phyloP scores from a whole-genome alignment of 2,329 filamentous ascomycete species.

The Arachnomyces sp. region DNA sequence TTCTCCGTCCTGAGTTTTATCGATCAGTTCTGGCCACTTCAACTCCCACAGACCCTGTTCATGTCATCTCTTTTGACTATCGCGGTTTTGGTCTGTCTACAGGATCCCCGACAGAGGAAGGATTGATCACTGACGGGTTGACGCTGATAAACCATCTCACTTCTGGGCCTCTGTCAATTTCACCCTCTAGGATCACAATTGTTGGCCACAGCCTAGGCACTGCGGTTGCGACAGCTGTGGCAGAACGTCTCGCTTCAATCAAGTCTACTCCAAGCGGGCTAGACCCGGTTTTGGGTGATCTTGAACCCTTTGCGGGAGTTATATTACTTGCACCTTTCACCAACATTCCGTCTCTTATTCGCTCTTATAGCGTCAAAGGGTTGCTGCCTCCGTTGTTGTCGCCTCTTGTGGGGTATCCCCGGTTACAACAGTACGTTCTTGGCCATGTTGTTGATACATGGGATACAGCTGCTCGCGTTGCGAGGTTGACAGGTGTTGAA shows the following conservation, averaged over 20 bases:
- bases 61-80: conserved; percentile 85
- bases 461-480: conserved; percentile 62
- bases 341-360: conserved; percentile 63
- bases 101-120: conserved; percentile 70
- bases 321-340: conserved; percentile 76
- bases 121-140: conserved; percentile 71
- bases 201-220: conserved; percentile 86
- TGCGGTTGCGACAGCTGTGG: conserved; percentile 68
- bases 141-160: conserved; percentile 61
- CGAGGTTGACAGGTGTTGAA: conserved; percentile 28
- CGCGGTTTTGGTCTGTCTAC: conserved; percentile 78
- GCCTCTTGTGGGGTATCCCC: conserved; percentile 62
- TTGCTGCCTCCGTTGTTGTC: conserved; percentile 66
- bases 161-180: conserved; percentile 54
- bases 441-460: conserved; percentile 69
- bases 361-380: conserved; percentile 72
- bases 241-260: conserved; percentile 58
- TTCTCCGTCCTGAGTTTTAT: conserved; percentile 67
- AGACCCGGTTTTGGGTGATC: conserved; percentile 35
- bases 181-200: conserved; percentile 66
- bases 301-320: conserved; percentile 66
- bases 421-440: conserved; percentile 54
- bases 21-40: conserved; percentile 67
- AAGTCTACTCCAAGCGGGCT: conserved; percentile 24
- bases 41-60: conserved; percentile 53